Evolutionary conservation across 2,329 filamentous ascomycete genomes (phyloP), one percentile per base, ranked within the genome.

Genomic region (Westerdykella sp.): DNA sequence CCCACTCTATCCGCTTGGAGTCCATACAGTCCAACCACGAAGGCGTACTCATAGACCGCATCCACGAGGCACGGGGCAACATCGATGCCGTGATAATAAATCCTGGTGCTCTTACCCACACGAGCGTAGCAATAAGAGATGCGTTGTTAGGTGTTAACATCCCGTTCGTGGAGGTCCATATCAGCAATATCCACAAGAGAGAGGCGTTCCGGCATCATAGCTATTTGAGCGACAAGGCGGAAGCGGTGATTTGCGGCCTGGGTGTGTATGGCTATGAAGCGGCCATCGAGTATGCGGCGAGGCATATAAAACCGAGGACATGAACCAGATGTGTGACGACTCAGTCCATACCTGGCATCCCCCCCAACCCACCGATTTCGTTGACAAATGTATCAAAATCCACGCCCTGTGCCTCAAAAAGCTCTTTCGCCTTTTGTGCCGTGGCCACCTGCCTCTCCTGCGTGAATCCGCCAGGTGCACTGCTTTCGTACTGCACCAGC

Each of bases 401-500:
- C n/a, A 95, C 77, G 0, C 79, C 81, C 39, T 90, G 77, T 36
- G 76, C 74, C 48, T 82, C 75, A 62, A 96, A 95, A 62, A 93
- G 72, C 32, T 80, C 77, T 56, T 84, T 80, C 39, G 90, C 86
- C 67, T 89, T 83, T 50, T 79, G 71, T 45, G 87, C 87, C 1
- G 85, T 83, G 35, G 74, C 77, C 43, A 79, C 73, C 67, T 95
- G 88, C 57, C 81, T 77, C 60, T 89, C 84, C 0, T 75, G 71
- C 1, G 83, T 85, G 60, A 95, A 94, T 0, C 86, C 87, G 14
- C 84, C 87, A 0, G 88, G 85, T 53, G 79, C 78, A 30, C 81
- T 84, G 34, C 86, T 84, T 69, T 95, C 89, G 58, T 81, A 94
- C 69, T 96, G 89, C 39, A 96, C 82, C 60, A 94, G 78, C 71